Base-by-base conservation (phyloP, 192 early-diverging fungal species). In the Coemansia sp. region DNA sequence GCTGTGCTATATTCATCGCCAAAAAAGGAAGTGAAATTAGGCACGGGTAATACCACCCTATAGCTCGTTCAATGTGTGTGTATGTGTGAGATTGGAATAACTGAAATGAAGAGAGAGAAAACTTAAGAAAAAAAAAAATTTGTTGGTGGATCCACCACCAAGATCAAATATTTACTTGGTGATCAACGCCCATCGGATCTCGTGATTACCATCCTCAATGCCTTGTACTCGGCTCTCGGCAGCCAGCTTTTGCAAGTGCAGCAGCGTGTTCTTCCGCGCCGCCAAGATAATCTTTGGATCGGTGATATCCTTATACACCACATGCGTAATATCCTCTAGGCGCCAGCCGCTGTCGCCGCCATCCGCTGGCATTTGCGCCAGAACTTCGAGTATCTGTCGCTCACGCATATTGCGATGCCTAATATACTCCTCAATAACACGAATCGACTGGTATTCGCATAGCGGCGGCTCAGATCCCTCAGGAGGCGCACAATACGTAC, bases 1-100 rank as follows among this genome's bases (percentile, higher is more conserved):
- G 94, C 70, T 88, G 85, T 41, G 93, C 82, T 65, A 96, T 95
- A 80, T 98, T 92, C 91, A 94, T 94, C 17, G 36, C 27, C 4
- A 56, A 20, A 58, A n/a, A 39, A 10, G 20, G 17, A 37, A 1
- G 41, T 29, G 25, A 25, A 39, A 17, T n/a, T 9, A n/a, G n/a
- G n/a, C n/a, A n/a, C n/a, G n/a, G n/a, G n/a, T n/a, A n/a, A n/a
- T n/a, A n/a, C n/a, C n/a, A n/a, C n/a, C n/a, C n/a, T n/a, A n/a
- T n/a, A n/a, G n/a, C n/a, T n/a, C n/a, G n/a, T 57, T 20, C 5
- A 35, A 17, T 31, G 10, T 20, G 3, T 22, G 36, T 54, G 22
- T 29, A 43, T 38, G 24, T 22, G 35, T 15, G 59, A 19, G 15
- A 19, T 62, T 31, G 43, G 54, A 37, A 69, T 14, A 32, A 17